These are phyloP conservation scores for Arthrobotrys entomopaga DNA, from an alignment of 2,329 filamentous ascomycete species.

Conservation along the genomic window DNA sequence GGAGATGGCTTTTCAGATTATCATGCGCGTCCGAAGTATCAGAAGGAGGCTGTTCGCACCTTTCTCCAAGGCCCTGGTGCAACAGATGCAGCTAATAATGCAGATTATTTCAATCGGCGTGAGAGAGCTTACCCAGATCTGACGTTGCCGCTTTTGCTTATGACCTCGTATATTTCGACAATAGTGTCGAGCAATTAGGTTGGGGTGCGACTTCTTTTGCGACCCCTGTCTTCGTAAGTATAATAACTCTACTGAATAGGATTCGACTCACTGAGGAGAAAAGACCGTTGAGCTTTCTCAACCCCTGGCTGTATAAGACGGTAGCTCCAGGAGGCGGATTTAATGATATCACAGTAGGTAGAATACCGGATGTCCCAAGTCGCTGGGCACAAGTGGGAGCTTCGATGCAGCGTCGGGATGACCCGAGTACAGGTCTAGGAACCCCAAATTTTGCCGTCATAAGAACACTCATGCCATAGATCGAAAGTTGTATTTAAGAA, in stretches of 20 bases:
- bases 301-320: slow-evolving; percentile 64
- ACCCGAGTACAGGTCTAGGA: neutral
- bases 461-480: neutral
- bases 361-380: neutral
- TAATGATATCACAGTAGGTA: neutral
- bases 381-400: neutral
- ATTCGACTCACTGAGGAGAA: slow-evolving; percentile 66
- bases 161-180: neutral
- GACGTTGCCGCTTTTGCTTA: slow-evolving; percentile 64
- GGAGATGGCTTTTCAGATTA: neutral
- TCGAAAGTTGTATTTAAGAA: neutral
- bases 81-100: neutral
- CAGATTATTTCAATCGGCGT: slow-evolving; percentile 63
- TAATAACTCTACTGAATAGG: slow-evolving; percentile 66
- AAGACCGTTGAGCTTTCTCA: slow-evolving; percentile 68
- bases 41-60: slow-evolving; percentile 63
- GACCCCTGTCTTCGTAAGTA: neutral
- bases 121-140: slow-evolving; percentile 67
- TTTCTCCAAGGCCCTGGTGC: slow-evolving; percentile 62
- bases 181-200: neutral
- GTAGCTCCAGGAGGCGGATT: neutral
- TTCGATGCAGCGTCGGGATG: neutral
- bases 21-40: slow-evolving; percentile 62
- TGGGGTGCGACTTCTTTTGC: neutral
- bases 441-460: neutral